Evolutionary conservation across 2,329 filamentous ascomycete genomes (phyloP).

Genomic region (Aureobasidium mangrovei): DNA sequence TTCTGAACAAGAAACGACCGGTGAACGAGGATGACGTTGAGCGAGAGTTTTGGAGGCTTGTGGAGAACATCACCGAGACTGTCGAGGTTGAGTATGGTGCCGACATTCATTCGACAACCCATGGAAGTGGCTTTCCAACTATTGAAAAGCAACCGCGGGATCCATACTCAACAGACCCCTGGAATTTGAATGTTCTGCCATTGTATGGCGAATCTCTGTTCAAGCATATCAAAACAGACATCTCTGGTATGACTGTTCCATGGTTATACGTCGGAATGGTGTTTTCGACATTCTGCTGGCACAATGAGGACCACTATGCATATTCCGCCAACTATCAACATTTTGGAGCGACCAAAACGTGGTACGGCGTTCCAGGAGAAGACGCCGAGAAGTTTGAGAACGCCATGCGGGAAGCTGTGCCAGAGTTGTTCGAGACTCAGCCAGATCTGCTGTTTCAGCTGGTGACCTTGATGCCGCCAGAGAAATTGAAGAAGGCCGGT

Average conservation of each 20-base stretch:
- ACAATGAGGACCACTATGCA: constrained; percentile 96
- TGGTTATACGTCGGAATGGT: constrained; percentile 99
- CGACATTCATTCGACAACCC: constrained; percentile 95
- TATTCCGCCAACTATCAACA: constrained; percentile 99
- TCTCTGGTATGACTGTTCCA: constrained; percentile 97
- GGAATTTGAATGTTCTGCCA: constrained; percentile 91
- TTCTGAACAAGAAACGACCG: constrained; percentile 68
- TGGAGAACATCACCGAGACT: constrained; percentile 87
- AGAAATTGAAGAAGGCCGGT: constrained; percentile 84
- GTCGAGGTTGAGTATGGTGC: constrained; percentile 98
- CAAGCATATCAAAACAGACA: constrained; percentile 94
- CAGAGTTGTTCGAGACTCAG: constrained; percentile 93
- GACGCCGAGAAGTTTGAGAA: constrained; percentile 92
- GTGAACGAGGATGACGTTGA: constrained; percentile 95
- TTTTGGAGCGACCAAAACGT: constrained; percentile 95
- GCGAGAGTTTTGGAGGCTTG: constrained; percentile 90
- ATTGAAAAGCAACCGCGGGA: constrained; percentile 84
- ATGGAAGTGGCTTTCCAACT: constrained; percentile 93
- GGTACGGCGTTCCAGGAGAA: constrained; percentile 93
- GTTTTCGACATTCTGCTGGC: constrained; percentile 99
- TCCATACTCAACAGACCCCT: constrained; percentile 78
- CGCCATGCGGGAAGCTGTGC: constrained; percentile 90
- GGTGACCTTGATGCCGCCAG: constrained; percentile 89
- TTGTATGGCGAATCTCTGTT: constrained; percentile 88
- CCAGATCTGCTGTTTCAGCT: constrained; percentile 94